phyloP scores from a whole-genome alignment of 176 grass and related monocot species.

The Oryza australiensis region DNA sequence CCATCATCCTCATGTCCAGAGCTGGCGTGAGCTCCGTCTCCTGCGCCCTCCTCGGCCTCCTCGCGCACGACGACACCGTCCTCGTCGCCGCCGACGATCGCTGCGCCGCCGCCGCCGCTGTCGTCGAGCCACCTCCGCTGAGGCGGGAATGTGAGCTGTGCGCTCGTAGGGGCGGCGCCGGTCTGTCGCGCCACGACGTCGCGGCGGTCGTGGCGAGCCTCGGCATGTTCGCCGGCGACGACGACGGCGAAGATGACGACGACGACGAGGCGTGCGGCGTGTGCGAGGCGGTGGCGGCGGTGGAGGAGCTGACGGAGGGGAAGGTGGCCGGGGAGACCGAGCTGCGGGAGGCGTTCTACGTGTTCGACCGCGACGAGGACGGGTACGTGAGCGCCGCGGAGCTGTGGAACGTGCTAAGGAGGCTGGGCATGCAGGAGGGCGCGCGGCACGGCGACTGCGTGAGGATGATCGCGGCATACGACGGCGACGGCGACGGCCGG shows the following conservation, averaged over 20 bases:
- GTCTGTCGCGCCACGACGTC: conserved; percentile 25
- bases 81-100: not conserved
- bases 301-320: conserved; percentile 43
- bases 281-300: conserved; percentile 30
- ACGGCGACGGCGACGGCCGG: conserved; percentile 58
- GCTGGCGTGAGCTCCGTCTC: not conserved
- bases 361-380: conserved; percentile 86
- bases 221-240: not conserved
- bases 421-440: conserved; percentile 56
- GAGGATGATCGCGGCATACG: conserved; percentile 61
- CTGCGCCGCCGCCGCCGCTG: no score
- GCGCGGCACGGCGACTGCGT: conserved; percentile 48
- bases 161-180: not conserved
- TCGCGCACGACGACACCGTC: not conserved
- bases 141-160: conserved; percentile 30
- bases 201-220: conserved; percentile 40
- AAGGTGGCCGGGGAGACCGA: conserved; percentile 63
- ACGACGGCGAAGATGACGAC: not conserved
- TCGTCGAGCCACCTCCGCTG: not conserved
- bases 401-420: conserved; percentile 66
- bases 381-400: conserved; percentile 64
- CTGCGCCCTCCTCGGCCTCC: not conserved
- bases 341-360: conserved; percentile 67
- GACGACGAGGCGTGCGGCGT: not conserved
- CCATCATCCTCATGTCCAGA: conserved; percentile 4